Percentiles rank a stretch among this genome's conserved stretches.
These are phyloP conservation scores for Leishmania braziliensis DNA, from an alignment of 208 protist genomes.

Conservation along the genomic window DNA sequence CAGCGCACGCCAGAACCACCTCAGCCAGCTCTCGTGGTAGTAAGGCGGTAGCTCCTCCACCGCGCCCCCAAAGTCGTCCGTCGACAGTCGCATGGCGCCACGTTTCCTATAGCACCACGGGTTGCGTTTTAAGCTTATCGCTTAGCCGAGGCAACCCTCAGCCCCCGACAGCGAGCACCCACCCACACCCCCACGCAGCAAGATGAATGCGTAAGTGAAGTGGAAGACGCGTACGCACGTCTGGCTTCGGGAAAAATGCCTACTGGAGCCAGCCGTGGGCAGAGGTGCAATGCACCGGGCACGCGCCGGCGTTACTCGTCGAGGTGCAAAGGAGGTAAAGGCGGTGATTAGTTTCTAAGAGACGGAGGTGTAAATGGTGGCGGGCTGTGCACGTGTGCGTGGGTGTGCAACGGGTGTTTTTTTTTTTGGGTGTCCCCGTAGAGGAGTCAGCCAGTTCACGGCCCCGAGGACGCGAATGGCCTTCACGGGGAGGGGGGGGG, in stretches of 20 bases:
- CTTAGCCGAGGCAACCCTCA: no score
- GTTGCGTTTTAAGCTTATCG: background rate
- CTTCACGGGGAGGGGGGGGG: background rate
- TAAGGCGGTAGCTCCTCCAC: conserved; percentile 11
- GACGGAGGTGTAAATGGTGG: no score
- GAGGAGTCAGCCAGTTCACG: no score
- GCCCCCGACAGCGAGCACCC: background rate
- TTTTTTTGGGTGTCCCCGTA: no score
- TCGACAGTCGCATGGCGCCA: conserved; percentile 9
- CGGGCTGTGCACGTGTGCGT: no score
- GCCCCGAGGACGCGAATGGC: no score
- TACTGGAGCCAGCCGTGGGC: no score
- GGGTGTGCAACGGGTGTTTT: no score
- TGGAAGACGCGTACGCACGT: background rate
- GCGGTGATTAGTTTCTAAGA: no score
- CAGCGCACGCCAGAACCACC: conserved; percentile 35
- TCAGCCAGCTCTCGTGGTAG: conserved; percentile 13
- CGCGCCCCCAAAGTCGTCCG: conserved; percentile 12
- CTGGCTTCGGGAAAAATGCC: background rate
- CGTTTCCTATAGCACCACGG: background rate
- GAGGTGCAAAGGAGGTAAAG: no score
- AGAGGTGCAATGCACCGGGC: no score
- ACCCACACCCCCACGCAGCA: background rate
- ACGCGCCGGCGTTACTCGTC: no score
- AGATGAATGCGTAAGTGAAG: background rate